Base-by-base conservation (phyloP, 2,329 filamentous ascomycete genomes). In the Sclerotinia borealis region DNA sequence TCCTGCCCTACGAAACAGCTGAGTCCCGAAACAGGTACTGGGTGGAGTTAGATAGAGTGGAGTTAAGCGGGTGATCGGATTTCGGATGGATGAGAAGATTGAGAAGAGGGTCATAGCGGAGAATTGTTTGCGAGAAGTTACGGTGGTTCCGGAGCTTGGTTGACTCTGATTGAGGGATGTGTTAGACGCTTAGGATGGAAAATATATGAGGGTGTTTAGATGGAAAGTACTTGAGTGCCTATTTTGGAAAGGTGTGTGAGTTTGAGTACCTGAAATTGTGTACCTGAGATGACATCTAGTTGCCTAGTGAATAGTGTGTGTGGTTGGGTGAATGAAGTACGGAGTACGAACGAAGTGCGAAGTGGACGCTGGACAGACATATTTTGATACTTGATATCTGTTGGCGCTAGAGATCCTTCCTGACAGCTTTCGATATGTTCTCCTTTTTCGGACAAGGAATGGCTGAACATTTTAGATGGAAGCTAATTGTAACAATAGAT, bases 1-100 rank as follows among this genome's bases (percentile, higher is more conserved):
- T 37, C 51, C 52, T 56, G 54, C 39, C 54, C 54, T 56, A 56
- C 52, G 54, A 34, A 56, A 45, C 52, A 56, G 39, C 39, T 45
- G 39, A 43, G 27, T 45, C 52, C 52, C 52, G 37, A 56, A 56
- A 45, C 52, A 45, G 52, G 27, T 34, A 45, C 39, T 56, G 52
- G 52, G 52, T 56, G 39, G 52, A 56, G 41, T 43, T 43, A 45
- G 27, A 56, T 41, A 45, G 17, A 56, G 54, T 56, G 52, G 52
- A 56, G 27, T 25, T 11, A 45, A 34, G 52, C 29, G 52, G 25
- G 19, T 56, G 52, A 56, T 56, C 52, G 52, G 52, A 31, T 45
- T 56, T 56, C 39, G 54, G 54, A 56, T 56, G 34, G n/a, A 45
- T 56, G 39, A 45, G 39, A 56, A 45, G 13, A n/a, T n/a, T n/a